Percentiles rank a stretch among this genome's conserved stretches.
These are phyloP conservation scores for Ilyonectria sp. DNA, from an alignment of 2,329 filamentous ascomycete genomes.

Conservation along the genomic window DNA sequence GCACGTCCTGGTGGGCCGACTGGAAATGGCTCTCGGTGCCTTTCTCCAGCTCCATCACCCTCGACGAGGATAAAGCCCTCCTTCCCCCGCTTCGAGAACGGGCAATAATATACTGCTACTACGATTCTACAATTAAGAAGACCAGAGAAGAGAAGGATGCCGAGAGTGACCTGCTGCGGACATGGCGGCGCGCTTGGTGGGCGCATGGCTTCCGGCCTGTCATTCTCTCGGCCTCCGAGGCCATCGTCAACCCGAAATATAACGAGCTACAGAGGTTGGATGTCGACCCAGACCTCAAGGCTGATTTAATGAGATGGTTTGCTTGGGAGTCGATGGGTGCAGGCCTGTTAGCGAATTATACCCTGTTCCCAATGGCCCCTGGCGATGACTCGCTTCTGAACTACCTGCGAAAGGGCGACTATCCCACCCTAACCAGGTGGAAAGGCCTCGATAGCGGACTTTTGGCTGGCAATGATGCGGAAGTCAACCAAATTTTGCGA, in stretches of 20 bases:
- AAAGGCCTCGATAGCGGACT: conserved; percentile 80
- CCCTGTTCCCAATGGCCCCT: conserved; percentile 87
- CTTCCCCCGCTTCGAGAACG: conserved; percentile 82
- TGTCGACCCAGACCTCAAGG: conserved; percentile 74
- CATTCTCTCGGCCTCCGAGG: conserved; percentile 84
- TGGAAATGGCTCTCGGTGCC: conserved; percentile 90
- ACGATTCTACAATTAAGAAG: conserved; percentile 78
- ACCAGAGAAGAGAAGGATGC: conserved; percentile 77
- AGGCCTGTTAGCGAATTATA: conserved; percentile 84
- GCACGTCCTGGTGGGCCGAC: conserved; percentile 88
- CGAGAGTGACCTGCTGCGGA: conserved; percentile 84
- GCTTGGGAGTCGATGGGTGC: conserved; percentile 94
- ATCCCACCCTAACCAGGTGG: conserved; percentile 81
- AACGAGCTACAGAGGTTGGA: conserved; percentile 75
- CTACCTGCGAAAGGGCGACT: conserved; percentile 83
- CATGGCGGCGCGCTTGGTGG: conserved; percentile 97
- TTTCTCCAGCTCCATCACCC: conserved; percentile 84
- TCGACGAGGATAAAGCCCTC: conserved; percentile 87
- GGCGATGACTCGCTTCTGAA: conserved; percentile 80
- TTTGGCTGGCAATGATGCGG: conserved; percentile 77
- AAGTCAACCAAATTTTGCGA: conserved; percentile 75
- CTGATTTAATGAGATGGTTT: conserved; percentile 86
- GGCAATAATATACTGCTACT: conserved; percentile 90
- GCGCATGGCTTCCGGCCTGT: conserved; percentile 91
- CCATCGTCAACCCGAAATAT: conserved; percentile 86